Evolutionary conservation across 2,329 filamentous ascomycete species (phyloP).

Genomic region (Scolecobasidium constrictum): DNA sequence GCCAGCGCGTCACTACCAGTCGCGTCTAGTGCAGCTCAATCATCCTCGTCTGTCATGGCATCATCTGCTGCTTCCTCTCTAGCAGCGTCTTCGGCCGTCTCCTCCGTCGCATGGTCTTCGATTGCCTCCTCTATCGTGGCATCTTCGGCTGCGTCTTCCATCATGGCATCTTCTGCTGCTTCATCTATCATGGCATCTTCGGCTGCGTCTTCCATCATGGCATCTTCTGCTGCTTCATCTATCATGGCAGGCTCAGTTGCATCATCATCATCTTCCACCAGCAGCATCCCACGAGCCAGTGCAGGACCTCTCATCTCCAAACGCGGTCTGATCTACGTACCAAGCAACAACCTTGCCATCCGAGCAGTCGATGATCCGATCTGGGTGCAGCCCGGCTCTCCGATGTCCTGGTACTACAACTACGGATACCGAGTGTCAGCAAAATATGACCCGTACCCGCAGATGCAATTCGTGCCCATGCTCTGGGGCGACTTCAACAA

Average conservation of each 20-base stretch:
- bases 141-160: slow-evolving; percentile 18
- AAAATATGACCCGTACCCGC: neutral
- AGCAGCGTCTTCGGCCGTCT: neutral
- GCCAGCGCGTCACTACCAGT: neutral
- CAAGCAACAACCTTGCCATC: neutral
- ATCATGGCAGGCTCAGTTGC: neutral
- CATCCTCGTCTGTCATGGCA: neutral
- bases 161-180: slow-evolving; percentile 20
- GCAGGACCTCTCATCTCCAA: slow-evolving; percentile 6
- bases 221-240: too few species aligned
- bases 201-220: neutral
- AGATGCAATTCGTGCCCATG: slow-evolving; percentile 8
- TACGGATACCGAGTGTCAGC: slow-evolving; percentile 4
- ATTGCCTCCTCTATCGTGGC: slow-evolving; percentile 1
- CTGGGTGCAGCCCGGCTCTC: slow-evolving; percentile 5
- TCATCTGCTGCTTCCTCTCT: neutral
- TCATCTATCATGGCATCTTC: neutral
- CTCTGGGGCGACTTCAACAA: slow-evolving; percentile 2
- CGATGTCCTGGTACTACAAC: slow-evolving; percentile 9
- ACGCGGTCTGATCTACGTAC: slow-evolving; percentile 5
- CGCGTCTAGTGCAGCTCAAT: neutral
- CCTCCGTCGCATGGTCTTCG: too few species aligned
- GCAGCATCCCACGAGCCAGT: neutral
- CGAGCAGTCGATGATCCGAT: neutral
- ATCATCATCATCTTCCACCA: neutral